Conservation (phyloP, 2,329 filamentous ascomycete genomes). For the Capronia coronata region DNA sequence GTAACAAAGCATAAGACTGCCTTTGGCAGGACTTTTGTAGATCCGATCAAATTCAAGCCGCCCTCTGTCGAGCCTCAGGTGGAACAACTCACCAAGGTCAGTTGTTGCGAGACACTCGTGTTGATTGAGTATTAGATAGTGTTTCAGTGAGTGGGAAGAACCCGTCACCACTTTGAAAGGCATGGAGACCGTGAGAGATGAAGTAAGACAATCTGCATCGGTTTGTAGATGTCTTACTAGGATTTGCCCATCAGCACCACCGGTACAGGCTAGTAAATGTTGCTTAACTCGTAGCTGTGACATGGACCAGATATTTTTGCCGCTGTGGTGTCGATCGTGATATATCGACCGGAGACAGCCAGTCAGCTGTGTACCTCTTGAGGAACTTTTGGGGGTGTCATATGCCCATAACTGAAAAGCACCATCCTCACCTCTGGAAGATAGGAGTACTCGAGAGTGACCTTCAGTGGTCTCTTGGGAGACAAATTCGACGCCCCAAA, state of each 20-base stretch:
- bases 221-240: constrained; percentile 30
- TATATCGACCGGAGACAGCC: constrained; percentile 40
- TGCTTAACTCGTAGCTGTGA: constrained; percentile 36
- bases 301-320: constrained; percentile 87
- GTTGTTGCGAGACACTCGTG: constrained; percentile 18
- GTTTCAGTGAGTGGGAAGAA: constrained; percentile 14
- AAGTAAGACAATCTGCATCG: neutral
- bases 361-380: constrained; percentile 5
- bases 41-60: constrained; percentile 2
- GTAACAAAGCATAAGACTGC: constrained; percentile 6
- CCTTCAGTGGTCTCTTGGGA: constrained; percentile 28
- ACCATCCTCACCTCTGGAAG: constrained; percentile 81
- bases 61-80: neutral
- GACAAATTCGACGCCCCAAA: constrained; percentile 77
- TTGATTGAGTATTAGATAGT: constrained; percentile 16
- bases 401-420: constrained; percentile 67
- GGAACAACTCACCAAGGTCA: constrained; percentile 18
- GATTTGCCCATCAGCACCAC: constrained; percentile 74
- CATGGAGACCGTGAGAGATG: neutral
- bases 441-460: constrained; percentile 44
- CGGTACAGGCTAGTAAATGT: constrained; percentile 55
- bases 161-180: constrained; percentile 16
- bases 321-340: constrained; percentile 61
- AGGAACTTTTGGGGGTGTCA: constrained; percentile 32
- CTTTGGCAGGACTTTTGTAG: neutral